Percentiles rank a stretch among this genome's conserved stretches.
These are phyloP conservation scores for Jatropha curcas DNA, from an alignment of 345 rosid genomes.

Conservation along the genomic window DNA sequence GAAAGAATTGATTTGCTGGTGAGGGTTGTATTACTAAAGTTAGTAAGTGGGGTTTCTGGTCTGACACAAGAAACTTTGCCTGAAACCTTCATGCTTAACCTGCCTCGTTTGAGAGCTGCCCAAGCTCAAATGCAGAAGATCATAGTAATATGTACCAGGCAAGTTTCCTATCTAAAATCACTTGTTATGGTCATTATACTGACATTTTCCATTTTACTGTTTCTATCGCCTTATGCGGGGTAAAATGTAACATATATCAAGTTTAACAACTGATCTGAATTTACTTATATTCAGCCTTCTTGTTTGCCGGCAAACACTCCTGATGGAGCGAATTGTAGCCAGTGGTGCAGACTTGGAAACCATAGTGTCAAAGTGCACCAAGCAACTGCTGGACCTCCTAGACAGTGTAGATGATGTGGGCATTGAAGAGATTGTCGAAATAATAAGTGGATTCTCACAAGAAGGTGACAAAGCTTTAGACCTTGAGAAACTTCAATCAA, in stretches of 20 bases:
- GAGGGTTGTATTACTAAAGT: constrained; percentile 79
- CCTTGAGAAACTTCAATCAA: constrained; percentile 32
- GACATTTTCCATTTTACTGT: background rate
- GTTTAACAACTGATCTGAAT: background rate
- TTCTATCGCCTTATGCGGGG: too few species aligned
- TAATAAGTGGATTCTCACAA: constrained; percentile 39
- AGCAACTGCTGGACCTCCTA: constrained; percentile 49
- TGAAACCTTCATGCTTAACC: constrained; percentile 69
- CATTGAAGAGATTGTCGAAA: constrained; percentile 56
- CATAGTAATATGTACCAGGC: constrained; percentile 71
- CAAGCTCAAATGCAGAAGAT: constrained; percentile 87
- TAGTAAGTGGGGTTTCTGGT: constrained; percentile 63
- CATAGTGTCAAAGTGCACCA: constrained; percentile 40
- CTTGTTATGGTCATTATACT: background rate
- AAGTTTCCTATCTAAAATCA: background rate
- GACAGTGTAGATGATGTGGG: constrained; percentile 53
- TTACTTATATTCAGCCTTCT: constrained; percentile 59
- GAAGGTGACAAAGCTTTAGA: constrained; percentile 26
- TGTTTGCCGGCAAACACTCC: constrained; percentile 68
- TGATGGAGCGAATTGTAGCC: constrained; percentile 49
- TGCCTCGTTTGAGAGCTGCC: constrained; percentile 62
- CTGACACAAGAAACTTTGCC: constrained; percentile 57
- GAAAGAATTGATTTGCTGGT: constrained; percentile 64
- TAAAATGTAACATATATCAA: too few species aligned
- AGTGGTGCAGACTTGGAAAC: constrained; percentile 57